Evolutionary conservation across 73 alveolate species (phyloP), one percentile per base, ranked within the genome.

Genomic region (Breviolum minutum): DNA sequence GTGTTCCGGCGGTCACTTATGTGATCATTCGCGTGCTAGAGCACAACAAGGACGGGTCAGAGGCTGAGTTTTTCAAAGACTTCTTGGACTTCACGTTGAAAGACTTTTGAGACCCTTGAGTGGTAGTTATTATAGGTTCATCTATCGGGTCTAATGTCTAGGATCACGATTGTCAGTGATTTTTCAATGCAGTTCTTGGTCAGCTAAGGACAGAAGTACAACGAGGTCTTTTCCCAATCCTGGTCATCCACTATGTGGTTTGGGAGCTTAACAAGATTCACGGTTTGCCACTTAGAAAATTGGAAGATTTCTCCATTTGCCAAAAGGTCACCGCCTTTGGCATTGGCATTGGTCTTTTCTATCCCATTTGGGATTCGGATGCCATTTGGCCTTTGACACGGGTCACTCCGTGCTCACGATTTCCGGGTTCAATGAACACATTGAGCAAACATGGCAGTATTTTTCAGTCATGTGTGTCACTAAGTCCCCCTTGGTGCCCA

Each of bases 351-450:
- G 96, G 96, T 32, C 87, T 90, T 17, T 90, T 90, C 63, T 90
- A 29, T 26, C 96, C 96, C 62, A 90, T 90, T 22, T 90, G 96
- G 96, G 84, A 60, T 19, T 40, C 87, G 17, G 96, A 90, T 71
- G 96, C 96, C 62, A 71, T 90, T 61, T 90, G 96, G 96, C 85
- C 96, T 14, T n/a, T 90, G 88, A 90, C 96, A 16, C 84, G 96
- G 60, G 96, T 64, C 73, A 54, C 32, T 6, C 96, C n/a, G 66
- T 40, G 86, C 63, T n/a, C 92, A 60, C 48, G 29, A 40, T 40
- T 40, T 40, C 54, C 54, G 3, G 54, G 14, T 20, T n/a, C 14
- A 20, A 40, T 40, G 54, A 40, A 40, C 54, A 40, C 54, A 40
- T 40, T 40, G 54, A 40, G 54, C 54, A 40, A 40, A 40, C 0